Base-by-base conservation (phyloP, 306 rosid species). In the Fagus crenata region DNA sequence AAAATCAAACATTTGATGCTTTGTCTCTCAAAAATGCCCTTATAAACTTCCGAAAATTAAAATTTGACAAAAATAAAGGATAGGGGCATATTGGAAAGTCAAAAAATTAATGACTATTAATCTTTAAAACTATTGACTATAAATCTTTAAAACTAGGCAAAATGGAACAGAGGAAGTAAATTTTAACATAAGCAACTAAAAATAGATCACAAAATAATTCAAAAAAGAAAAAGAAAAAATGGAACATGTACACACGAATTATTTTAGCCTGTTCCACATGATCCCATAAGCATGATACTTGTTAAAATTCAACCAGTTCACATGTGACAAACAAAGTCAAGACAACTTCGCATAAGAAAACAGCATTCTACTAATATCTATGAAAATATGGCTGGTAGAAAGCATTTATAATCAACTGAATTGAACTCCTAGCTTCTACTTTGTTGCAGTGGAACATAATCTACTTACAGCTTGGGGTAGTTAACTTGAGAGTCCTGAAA, bases 401-500 rank as follows among this genome's bases (percentile, higher is more conserved):
- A 37, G 70, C 28, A 11, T 65, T 0, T 22, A 17, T 4, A 37
- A 13, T 36, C 28, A 65, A 65, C 6, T 37, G 28, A 65, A 36
- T 7, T 17, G 32, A 65, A 7, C 5, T 1, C 4, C 14, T 37
- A 15, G 49, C 70, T 36, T 37, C 70, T 65, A 65, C 70, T 6
- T 4, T 65, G 49, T 17, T 37, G 49, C 49, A 37, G 70, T 37
- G 4, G 49, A 65, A 14, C 8, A 17, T 36, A 65, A 65, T 15
- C 8, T 15, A 65, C 71, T 65, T 65, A 65, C 71, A 39, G 71
- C 71, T 65, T 65, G 71, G 71, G 18, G 71, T 65, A 43, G 71
- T 65, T 65, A 65, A 7, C 22, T 65, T 65, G 31, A 65, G 71
- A 65, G 71, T 65, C 71, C 71, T 65, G 71, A 65, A 65, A 65